Base-by-base conservation (phyloP, 768 basidiomycete genomes). In the Thelephora aurantiotincta region DNA sequence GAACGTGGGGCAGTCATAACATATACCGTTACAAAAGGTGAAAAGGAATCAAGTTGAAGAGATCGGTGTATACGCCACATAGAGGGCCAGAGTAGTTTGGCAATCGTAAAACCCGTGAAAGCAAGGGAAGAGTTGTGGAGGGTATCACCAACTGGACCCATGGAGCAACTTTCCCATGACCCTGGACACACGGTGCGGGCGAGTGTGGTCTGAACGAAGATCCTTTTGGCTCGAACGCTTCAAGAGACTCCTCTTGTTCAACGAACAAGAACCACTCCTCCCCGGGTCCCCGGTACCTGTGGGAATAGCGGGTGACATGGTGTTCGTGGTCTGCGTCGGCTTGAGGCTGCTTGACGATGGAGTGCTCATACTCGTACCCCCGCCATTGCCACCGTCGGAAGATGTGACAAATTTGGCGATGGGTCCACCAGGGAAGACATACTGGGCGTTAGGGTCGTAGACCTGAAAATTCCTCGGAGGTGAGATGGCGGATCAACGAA, bases 371-470 rank as follows among this genome's bases (percentile, higher is more conserved):
- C 26, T 30, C 26, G 26, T 30, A 14, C 38, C 38, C 6, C 38
- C 38, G 22, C 52, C 37, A 11, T 46, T 48, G 45, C 52, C 51
- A 37, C 43, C 20, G 48, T 49, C 41, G 45, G 52, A 44, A 30
- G 47, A n/a, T n/a, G 50, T 48, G 4, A 55, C 55, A 38, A 58
- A 53, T 47, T 57, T 56, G 9, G 60, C 50, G 49, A 63, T 35
- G 14, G 55, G 45, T 30, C 55, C 55, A 26, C 59, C 63, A 22
- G 60, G 61, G 59, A 61, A 61, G 23, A 50, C 52, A 51, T 60
- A 61, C 44, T 49, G 50, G 12, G 55, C 18, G 33, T 50, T 54
- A n/a, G 51, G 33, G 50, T 61, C 49, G 50, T 56, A 61, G 51
- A 58, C 42, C 55, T 59, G 12, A 14, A 41, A 41, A 22, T 18